phyloP scores from a whole-genome alignment of 2,329 filamentous ascomycete species.

The Scedosporium boydii region DNA sequence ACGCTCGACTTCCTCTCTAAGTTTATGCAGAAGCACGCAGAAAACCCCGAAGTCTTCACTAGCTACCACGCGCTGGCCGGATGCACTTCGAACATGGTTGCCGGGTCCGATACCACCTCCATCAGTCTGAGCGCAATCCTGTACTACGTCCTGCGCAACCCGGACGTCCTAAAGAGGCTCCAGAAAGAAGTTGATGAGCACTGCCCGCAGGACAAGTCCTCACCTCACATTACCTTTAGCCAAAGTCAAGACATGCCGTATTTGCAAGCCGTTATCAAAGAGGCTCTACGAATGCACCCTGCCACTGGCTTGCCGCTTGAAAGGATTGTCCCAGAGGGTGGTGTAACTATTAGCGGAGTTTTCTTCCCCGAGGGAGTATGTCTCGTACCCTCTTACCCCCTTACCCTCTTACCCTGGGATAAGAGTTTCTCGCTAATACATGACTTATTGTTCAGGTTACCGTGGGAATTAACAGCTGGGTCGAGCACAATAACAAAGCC shows the following conservation, averaged over 20 bases:
- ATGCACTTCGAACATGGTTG: slow-evolving; percentile 18
- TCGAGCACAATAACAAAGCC: slow-evolving; percentile 15
- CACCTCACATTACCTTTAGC: slow-evolving; percentile 14
- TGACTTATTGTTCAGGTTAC: slow-evolving; percentile 3
- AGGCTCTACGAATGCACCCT: slow-evolving; percentile 37
- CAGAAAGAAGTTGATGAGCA: slow-evolving; percentile 25
- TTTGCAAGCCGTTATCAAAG: slow-evolving; percentile 39
- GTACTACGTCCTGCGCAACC: slow-evolving; percentile 18
- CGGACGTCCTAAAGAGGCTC: slow-evolving; percentile 21
- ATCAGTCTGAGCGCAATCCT: slow-evolving; percentile 21
- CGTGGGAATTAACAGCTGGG: slow-evolving; percentile 23
- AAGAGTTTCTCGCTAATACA: no score
- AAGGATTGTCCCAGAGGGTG: slow-evolving; percentile 32
- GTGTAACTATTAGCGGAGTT: slow-evolving; percentile 25
- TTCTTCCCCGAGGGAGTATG: slow-evolving; percentile 17
- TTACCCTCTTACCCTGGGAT: neutral
- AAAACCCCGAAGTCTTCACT: slow-evolving; percentile 31
- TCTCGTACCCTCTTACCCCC: neutral
- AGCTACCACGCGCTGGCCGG: slow-evolving; percentile 16
- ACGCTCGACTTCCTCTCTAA: slow-evolving; percentile 14
- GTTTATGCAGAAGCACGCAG: slow-evolving; percentile 24
- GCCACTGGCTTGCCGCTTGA: slow-evolving; percentile 34
- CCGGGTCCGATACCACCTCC: slow-evolving; percentile 26
- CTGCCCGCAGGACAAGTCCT: slow-evolving; percentile 4
- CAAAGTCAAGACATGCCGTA: slow-evolving; percentile 28